phyloP scores from a whole-genome alignment of 176 grass and related monocot genomes.

The Pontederia paniculata region DNA sequence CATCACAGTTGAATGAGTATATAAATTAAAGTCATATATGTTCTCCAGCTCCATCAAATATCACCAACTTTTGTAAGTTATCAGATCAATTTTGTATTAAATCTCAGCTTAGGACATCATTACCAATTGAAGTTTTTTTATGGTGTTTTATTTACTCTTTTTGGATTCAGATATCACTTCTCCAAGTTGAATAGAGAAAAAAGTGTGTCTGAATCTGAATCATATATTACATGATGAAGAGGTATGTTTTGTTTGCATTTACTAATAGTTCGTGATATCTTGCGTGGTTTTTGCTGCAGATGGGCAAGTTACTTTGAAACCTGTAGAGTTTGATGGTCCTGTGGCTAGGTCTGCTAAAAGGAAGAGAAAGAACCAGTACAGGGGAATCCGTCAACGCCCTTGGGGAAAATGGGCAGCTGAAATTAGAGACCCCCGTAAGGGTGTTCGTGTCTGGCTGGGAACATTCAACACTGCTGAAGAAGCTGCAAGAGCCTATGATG shows the following conservation, averaged over 20 bases:
- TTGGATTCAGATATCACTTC: too few relatives aligned
- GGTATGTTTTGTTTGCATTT: background rate
- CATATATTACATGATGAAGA: background rate
- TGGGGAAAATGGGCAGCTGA: conserved; percentile 56
- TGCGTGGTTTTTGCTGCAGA: background rate
- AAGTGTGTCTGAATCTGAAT: background rate
- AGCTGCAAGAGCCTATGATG: conserved; percentile 44
- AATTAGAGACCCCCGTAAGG: conserved; percentile 42
- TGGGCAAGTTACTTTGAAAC: background rate
- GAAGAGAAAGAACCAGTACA: conserved; percentile 37
- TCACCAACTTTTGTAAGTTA: too few relatives aligned
- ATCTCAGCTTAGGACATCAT: too few relatives aligned
- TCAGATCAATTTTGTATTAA: too few relatives aligned
- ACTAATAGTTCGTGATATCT: background rate
- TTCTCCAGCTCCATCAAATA: too few relatives aligned
- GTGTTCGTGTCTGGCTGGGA: conserved; percentile 36
- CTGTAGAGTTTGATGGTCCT: background rate
- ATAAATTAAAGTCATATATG: too few relatives aligned
- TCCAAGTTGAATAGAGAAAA: too few relatives aligned
- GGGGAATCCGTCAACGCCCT: conserved; percentile 32
- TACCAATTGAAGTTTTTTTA: too few relatives aligned
- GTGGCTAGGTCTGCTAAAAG: conserved; percentile 2
- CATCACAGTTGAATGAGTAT: too few relatives aligned
- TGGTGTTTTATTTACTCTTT: too few relatives aligned
- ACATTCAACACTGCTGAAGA: conserved; percentile 39